Evolutionary conservation across 371 early-diverging fungal species (phyloP).

Genomic region (Fennellomyces sp.): DNA sequence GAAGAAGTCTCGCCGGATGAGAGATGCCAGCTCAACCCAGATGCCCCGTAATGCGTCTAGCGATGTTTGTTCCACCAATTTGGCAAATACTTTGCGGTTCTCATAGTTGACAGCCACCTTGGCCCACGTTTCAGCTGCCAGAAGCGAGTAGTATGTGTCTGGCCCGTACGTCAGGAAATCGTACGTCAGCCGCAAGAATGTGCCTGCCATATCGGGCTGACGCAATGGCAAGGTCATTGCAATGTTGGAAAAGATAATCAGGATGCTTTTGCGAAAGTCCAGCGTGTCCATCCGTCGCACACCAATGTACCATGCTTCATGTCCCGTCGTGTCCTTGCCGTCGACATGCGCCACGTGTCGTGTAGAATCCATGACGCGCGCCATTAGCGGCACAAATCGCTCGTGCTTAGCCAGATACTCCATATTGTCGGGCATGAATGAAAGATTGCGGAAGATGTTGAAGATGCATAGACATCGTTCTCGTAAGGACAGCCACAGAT

Average conservation of each 20-base stretch:
- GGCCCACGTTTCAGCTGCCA: slow-evolving; percentile 60
- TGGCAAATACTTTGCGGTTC: slow-evolving; percentile 50
- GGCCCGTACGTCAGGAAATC: slow-evolving; percentile 58
- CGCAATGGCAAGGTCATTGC: slow-evolving; percentile 42
- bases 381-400: slow-evolving; percentile 52
- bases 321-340: slow-evolving; percentile 20
- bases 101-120: slow-evolving; percentile 62
- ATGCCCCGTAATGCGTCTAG: slow-evolving; percentile 23
- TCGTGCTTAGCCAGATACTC: slow-evolving; percentile 58
- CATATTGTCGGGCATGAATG: slow-evolving; percentile 65
- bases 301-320: slow-evolving; percentile 47
- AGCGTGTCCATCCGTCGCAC: slow-evolving; percentile 53
- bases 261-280: slow-evolving; percentile 61
- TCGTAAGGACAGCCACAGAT: slow-evolving; percentile 47
- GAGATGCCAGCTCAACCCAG: slow-evolving; percentile 40
- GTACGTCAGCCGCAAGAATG: slow-evolving; percentile 46
- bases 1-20: slow-evolving; percentile 46
- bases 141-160: slow-evolving; percentile 60
- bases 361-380: slow-evolving; percentile 19
- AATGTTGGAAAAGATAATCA: slow-evolving; percentile 58
- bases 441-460: slow-evolving; percentile 65
- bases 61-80: slow-evolving; percentile 27
- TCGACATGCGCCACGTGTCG: slow-evolving; percentile 11
- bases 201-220: slow-evolving; percentile 33
- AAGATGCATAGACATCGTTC: slow-evolving; percentile 53